phyloP scores from a whole-genome alignment of 805 yeast species.

The Maudiozyma pseudohumilis region DNA sequence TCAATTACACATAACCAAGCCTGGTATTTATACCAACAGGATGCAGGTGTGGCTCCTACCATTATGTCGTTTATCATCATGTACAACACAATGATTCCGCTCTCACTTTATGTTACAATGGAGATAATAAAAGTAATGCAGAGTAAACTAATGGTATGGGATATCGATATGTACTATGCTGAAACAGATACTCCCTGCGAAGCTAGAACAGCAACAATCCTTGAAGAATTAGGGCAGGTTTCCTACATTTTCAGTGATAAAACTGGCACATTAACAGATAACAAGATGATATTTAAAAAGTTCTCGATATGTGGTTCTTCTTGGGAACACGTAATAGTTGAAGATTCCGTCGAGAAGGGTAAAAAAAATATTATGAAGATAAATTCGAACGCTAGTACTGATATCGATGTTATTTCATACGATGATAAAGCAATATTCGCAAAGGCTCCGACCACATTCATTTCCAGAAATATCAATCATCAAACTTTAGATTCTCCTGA shows the following conservation, averaged over 20 bases:
- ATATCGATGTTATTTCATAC: constrained; percentile 19
- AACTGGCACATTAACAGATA: constrained; percentile 95
- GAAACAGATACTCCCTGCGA: constrained; percentile 85
- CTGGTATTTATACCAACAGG: constrained; percentile 69
- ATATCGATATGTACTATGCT: constrained; percentile 86
- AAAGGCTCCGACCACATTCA: constrained; percentile 4
- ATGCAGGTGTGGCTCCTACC: constrained; percentile 80
- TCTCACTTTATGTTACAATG: constrained; percentile 91
- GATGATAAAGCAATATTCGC: constrained; percentile 11
- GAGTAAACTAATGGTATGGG: constrained; percentile 70
- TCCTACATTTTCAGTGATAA: constrained; percentile 91
- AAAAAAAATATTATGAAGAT: not conserved
- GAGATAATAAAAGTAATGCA: constrained; percentile 90
- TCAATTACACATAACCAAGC: constrained; percentile 32
- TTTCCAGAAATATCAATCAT: not conserved
- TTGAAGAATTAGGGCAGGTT: constrained; percentile 96
- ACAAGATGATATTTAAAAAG: constrained; percentile 84
- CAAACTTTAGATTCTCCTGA: not conserved
- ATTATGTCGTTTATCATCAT: constrained; percentile 93
- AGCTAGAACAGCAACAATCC: constrained; percentile 87
- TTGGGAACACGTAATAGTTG: constrained; percentile 73
- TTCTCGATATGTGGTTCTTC: constrained; percentile 80
- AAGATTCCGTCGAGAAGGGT: constrained; percentile 13
- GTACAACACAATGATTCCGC: constrained; percentile 93
- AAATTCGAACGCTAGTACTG: constrained; percentile 1